phyloP scores from a whole-genome alignment of 1,284 basidiomycete genomes.

The Ceratobasidium sp. region DNA sequence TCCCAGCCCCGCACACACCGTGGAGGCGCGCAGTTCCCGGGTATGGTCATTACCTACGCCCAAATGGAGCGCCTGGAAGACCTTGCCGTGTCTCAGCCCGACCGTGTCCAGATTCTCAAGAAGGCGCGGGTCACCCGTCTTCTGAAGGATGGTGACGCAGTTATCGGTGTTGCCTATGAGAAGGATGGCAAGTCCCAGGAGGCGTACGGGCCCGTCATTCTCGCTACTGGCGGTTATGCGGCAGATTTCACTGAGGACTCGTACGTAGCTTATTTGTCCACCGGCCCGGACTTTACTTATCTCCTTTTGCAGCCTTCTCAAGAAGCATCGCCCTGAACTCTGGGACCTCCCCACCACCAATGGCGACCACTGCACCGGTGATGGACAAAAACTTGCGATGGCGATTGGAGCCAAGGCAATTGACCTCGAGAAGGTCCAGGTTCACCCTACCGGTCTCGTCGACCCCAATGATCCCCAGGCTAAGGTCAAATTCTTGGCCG shows the following conservation, averaged over 20 bases:
- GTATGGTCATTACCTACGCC: constrained; percentile 97
- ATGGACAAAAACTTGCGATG: constrained; percentile 94
- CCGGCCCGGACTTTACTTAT: constrained; percentile 11
- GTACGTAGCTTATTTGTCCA: constrained; percentile 25
- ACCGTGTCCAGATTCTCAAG: constrained; percentile 93
- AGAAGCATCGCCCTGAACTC: constrained; percentile 93
- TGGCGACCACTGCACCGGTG: constrained; percentile 96
- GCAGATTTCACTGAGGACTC: constrained; percentile 93
- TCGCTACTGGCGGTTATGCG: constrained; percentile 98
- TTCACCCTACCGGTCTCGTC: constrained; percentile 95
- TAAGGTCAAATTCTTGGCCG: constrained; percentile 65
- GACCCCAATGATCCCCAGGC: constrained; percentile 92
- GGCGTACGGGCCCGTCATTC: constrained; percentile 91
- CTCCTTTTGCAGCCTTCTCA: constrained; percentile 66
- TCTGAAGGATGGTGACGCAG: constrained; percentile 84
- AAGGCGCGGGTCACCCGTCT: constrained; percentile 90
- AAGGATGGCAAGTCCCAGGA: constrained; percentile 83
- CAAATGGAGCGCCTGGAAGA: constrained; percentile 96
- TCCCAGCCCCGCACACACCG: constrained; percentile 95
- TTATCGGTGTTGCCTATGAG: constrained; percentile 89
- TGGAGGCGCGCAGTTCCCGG: constrained; percentile 93
- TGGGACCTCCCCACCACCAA: constrained; percentile 95
- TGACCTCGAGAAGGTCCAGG: constrained; percentile 99
- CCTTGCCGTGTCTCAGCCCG: constrained; percentile 83
- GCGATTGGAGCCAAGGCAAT: constrained; percentile 88